Conservation (phyloP, 768 basidiomycete species). For the Russula sp. region DNA sequence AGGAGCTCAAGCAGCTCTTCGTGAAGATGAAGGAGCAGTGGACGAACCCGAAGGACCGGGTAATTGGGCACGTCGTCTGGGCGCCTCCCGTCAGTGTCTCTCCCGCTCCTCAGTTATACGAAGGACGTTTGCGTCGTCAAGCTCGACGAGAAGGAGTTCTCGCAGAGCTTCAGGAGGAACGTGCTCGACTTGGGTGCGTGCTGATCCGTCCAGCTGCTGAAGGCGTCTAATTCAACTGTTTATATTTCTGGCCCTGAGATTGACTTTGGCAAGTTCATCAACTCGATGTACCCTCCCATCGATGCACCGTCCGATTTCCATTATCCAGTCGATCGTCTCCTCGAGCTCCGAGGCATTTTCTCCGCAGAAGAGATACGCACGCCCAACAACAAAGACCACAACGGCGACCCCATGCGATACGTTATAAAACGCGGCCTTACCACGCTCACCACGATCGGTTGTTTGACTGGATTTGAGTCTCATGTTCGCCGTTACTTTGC, state of each 20-base stretch:
- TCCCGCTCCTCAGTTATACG: not conserved
- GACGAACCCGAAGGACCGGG: not conserved
- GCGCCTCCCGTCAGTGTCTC: not conserved
- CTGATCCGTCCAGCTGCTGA: not conserved
- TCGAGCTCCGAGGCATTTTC: not conserved
- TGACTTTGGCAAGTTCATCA: not conserved
- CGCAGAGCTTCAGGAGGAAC: not conserved
- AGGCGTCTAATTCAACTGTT: not conserved
- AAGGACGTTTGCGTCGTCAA: not conserved
- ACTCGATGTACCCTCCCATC: not conserved
- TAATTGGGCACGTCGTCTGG: conserved; percentile 5
- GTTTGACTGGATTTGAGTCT: not conserved
- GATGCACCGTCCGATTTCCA: not conserved
- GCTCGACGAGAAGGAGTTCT: not conserved
- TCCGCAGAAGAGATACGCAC: not conserved
- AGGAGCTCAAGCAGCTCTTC: not conserved
- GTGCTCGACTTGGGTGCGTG: not conserved
- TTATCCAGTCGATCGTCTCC: not conserved
- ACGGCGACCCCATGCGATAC: not conserved
- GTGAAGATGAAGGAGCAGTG: not conserved
- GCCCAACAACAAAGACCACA: not conserved
- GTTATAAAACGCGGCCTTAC: not conserved
- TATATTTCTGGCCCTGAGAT: not conserved
- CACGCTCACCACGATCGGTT: not conserved
- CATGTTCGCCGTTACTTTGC: not conserved